phyloP scores from a whole-genome alignment of 306 rosid genomes.

The Purshia tridentata region DNA sequence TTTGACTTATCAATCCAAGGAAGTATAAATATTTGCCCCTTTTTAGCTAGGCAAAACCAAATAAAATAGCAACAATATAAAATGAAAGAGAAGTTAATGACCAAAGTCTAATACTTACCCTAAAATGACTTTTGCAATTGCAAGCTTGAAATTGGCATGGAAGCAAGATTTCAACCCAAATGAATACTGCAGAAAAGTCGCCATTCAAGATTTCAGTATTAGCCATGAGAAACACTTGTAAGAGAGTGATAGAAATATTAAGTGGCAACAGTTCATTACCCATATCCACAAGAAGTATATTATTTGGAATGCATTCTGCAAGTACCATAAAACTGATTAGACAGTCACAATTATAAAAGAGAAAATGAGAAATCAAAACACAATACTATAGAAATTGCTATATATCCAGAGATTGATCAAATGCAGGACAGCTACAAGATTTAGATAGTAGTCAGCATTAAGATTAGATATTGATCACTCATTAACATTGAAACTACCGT shows the following conservation, averaged over 20 bases:
- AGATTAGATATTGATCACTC: not conserved
- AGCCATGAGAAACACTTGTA: not conserved
- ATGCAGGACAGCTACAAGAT: not conserved
- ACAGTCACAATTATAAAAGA: slow-evolving; percentile 15
- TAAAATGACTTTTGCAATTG: slow-evolving; percentile 45
- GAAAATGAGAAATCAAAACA: slow-evolving; percentile 1
- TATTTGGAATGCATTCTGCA: slow-evolving; percentile 90
- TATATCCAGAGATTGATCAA: not conserved
- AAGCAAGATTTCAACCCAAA: slow-evolving; percentile 74
- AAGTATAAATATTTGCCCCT: not conserved
- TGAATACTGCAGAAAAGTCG: slow-evolving; percentile 60
- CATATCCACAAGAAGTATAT: slow-evolving; percentile 78
- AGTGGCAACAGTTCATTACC: slow-evolving; percentile 46
- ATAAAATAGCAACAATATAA: not conserved
- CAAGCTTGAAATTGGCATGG: slow-evolving; percentile 52
- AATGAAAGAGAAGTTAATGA: not conserved
- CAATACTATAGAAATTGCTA: not conserved
- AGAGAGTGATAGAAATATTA: slow-evolving; percentile 13
- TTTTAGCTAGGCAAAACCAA: not conserved
- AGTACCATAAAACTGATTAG: slow-evolving; percentile 25
- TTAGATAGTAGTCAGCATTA: not conserved
- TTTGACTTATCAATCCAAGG: slow-evolving; percentile 4
- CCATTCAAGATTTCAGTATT: slow-evolving; percentile 14
- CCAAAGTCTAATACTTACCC: slow-evolving; percentile 56
- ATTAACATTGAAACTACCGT: slow-evolving; percentile 5